Conservation (phyloP, 257 asterid genomes). For the Solanum bulbocastanum region DNA sequence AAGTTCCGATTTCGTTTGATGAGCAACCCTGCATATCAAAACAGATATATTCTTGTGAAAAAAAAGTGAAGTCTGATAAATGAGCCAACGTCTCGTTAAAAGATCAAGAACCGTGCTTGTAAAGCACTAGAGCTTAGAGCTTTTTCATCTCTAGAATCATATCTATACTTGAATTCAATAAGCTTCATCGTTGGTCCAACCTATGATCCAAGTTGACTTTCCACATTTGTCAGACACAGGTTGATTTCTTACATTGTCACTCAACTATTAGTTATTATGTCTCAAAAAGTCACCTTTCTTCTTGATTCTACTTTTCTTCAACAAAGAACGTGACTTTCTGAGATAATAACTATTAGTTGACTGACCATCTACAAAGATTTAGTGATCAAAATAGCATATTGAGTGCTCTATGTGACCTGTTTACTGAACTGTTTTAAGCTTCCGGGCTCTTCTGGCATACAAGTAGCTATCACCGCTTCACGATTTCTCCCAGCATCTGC, state of each 20-base stretch:
- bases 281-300: background rate
- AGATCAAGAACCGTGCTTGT: conserved; percentile 38
- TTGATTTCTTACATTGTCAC: background rate
- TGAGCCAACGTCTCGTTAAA: background rate
- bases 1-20: conserved; percentile 50
- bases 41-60: background rate
- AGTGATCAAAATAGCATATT: background rate
- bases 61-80: background rate
- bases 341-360: too few species aligned
- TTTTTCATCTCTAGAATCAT: conserved; percentile 41
- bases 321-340: background rate
- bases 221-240: background rate
- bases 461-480: conserved; percentile 77
- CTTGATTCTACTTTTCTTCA: background rate
- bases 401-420: conserved; percentile 18
- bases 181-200: conserved; percentile 67
- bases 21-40: conserved; percentile 53
- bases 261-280: background rate
- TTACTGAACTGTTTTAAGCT: conserved; percentile 58
- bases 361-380: background rate
- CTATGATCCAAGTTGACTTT: conserved; percentile 18
- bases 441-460: conserved; percentile 71
- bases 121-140: conserved; percentile 67
- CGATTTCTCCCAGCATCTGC: conserved; percentile 79
- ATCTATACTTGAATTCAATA: conserved; percentile 80